Evolutionary conservation across 148 eudicot species (phyloP).

Genomic region (Tetragonia tetragonoides): DNA sequence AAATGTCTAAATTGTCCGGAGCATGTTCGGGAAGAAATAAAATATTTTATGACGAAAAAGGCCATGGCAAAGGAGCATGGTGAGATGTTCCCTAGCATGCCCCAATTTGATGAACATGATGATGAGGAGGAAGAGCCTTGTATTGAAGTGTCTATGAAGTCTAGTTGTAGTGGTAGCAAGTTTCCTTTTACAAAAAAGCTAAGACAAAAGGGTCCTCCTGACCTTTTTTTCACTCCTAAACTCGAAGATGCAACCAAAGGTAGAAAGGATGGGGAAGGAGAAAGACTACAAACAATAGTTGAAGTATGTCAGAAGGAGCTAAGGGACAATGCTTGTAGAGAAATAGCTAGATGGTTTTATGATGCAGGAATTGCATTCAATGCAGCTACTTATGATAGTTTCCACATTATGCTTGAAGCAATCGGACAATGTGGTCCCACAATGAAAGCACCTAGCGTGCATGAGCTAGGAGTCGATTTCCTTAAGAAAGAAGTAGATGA

Average conservation of each 20-base stretch:
- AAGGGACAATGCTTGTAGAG: conserved; percentile 8
- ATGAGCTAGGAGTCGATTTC: conserved; percentile 4
- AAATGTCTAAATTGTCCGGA: neutral
- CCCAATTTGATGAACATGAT: neutral
- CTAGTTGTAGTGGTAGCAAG: no score
- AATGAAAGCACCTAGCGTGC: conserved; percentile 14
- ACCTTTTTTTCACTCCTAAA: neutral
- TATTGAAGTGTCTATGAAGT: neutral
- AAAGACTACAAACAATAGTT: conserved; percentile 1
- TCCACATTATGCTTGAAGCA: neutral
- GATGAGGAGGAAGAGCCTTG: neutral
- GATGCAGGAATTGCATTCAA: conserved; percentile 15
- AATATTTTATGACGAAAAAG: neutral
- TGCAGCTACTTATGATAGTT: neutral
- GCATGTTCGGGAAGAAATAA: neutral
- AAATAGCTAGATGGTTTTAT: conserved; percentile 13
- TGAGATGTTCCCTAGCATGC: no score
- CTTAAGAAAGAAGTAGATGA: no score
- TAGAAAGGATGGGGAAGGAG: neutral
- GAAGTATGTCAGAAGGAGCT: conserved; percentile 7
- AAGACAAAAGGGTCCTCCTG: neutral
- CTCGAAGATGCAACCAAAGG: neutral
- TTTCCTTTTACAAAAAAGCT: neutral
- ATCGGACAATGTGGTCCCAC: conserved; percentile 10
- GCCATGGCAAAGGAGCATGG: no score